phyloP scores from a whole-genome alignment of 495 filamentous ascomycete species.

The Neurospora tetraspora region DNA sequence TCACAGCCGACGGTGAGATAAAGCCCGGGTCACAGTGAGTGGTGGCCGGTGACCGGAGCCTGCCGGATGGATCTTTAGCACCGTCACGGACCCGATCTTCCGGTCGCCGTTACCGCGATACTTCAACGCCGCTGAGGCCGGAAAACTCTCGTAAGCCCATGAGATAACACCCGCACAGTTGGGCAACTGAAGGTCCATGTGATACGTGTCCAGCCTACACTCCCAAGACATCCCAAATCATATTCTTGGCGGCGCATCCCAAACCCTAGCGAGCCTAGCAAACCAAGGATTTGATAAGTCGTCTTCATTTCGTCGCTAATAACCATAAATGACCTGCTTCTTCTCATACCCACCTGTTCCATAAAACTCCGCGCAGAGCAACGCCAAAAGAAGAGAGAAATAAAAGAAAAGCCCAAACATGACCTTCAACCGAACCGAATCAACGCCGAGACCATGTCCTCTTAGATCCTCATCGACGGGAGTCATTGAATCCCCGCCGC shows the following conservation, averaged over 20 bases:
- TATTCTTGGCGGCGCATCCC: not conserved
- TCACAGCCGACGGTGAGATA: not conserved
- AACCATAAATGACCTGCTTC: not conserved
- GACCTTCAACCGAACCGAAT: not conserved
- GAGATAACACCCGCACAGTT: not conserved
- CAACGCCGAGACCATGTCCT: not conserved
- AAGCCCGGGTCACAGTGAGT: not conserved
- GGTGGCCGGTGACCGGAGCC: not conserved
- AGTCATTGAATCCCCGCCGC: constrained; percentile 39
- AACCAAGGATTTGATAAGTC: not conserved
- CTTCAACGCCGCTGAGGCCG: not conserved
- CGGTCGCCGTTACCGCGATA: not conserved
- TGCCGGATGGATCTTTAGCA: not conserved
- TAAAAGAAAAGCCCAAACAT: not conserved
- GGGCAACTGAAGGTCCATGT: not conserved
- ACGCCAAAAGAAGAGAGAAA: not conserved
- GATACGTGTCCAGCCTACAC: not conserved
- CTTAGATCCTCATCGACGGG: not conserved
- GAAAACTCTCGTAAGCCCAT: not conserved
- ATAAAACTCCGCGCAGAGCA: not conserved
- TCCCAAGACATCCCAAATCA: not conserved
- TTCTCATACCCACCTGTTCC: not conserved
- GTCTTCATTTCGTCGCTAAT: not conserved
- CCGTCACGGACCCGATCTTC: not conserved
- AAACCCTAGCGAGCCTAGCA: not conserved